These are phyloP conservation scores for Ustilago shanxiensis DNA, from an alignment of 1,284 basidiomycete species.

Conservation along the genomic window DNA sequence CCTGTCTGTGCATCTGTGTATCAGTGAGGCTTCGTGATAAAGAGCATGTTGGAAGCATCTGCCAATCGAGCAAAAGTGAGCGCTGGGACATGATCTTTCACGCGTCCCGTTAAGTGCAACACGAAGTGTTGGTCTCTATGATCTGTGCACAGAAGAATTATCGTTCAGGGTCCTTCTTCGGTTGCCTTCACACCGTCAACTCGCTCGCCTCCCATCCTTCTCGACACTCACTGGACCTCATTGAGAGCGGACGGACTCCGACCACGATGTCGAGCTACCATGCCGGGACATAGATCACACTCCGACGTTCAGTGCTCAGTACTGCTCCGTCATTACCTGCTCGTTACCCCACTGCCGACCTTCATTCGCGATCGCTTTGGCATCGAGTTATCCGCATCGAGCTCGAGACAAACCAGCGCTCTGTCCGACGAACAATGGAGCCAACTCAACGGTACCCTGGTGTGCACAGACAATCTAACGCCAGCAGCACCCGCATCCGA, in stretches of 20 bases:
- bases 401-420: slow-evolving; percentile 8
- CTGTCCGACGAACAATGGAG: slow-evolving; percentile 32
- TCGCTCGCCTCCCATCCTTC: neutral
- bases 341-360: slow-evolving; percentile 23
- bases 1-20: neutral
- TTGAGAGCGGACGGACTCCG: neutral
- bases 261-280: slow-evolving; percentile 12
- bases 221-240: neutral
- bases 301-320: slow-evolving; percentile 22
- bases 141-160: neutral
- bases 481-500: neutral
- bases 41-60: neutral
- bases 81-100: neutral
- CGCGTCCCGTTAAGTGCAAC: slow-evolving; percentile 26
- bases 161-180: slow-evolving; percentile 14
- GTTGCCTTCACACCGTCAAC: neutral
- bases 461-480: slow-evolving; percentile 2
- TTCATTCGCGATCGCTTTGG: slow-evolving; percentile 26
- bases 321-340: slow-evolving; percentile 26
- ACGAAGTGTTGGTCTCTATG: slow-evolving; percentile 16
- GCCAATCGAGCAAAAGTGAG: neutral
- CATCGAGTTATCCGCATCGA: slow-evolving; percentile 20
- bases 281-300: neutral
- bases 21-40: neutral
- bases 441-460: slow-evolving; percentile 15